Evolutionary conservation across 78 protist species (phyloP).

Genomic region (Protostelium mycophagum): DNA sequence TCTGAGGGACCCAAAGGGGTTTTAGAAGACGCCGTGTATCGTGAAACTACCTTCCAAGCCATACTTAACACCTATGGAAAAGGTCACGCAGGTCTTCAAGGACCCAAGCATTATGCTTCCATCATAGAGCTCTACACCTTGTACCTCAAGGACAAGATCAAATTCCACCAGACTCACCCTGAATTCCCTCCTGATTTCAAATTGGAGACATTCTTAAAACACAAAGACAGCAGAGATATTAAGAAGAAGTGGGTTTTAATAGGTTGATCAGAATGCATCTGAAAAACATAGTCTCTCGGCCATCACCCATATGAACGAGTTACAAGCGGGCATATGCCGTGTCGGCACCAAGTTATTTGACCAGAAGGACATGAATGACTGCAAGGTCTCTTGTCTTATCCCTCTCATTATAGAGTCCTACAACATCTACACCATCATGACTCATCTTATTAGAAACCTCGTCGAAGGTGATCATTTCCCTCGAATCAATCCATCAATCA

Average conservation of each 20-base stretch:
- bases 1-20: not conserved
- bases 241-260: not conserved
- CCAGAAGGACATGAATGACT: slow-evolving; percentile 41
- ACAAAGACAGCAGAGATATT: not conserved
- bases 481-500: not conserved
- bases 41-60: not conserved
- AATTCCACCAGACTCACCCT: slow-evolving; percentile 61
- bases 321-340: slow-evolving; percentile 35
- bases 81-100: not conserved
- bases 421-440: slow-evolving; percentile 50
- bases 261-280: slow-evolving; percentile 16
- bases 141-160: slow-evolving; percentile 38
- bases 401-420: slow-evolving; percentile 57
- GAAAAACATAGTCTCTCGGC: slow-evolving; percentile 26
- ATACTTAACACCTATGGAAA: not conserved
- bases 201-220: slow-evolving; percentile 33
- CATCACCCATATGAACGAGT: slow-evolving; percentile 43
- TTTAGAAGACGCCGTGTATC: not conserved
- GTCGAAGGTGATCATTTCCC: slow-evolving; percentile 30
- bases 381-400: slow-evolving; percentile 48
- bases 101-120: slow-evolving; percentile 18
- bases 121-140: slow-evolving; percentile 37
- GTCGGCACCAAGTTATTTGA: slow-evolving; percentile 33
- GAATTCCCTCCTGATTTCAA: slow-evolving; percentile 48
- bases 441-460: slow-evolving; percentile 33